A percentile compares a stretch with the other conserved stretches of the same genome.
phyloP scores from a whole-genome alignment of 1,284 basidiomycete genomes.

The Anthracocystis setariae region DNA sequence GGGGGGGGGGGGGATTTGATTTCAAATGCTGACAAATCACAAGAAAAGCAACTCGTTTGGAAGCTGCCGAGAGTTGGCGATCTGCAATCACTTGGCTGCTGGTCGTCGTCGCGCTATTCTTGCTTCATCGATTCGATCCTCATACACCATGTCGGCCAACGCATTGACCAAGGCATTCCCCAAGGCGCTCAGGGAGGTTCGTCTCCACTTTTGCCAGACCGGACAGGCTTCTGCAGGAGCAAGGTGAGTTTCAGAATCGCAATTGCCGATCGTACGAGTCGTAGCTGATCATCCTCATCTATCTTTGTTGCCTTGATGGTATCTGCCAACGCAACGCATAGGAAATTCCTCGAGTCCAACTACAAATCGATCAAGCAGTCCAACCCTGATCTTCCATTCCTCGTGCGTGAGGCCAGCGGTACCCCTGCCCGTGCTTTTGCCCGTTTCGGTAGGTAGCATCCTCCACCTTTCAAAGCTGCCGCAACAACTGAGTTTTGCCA shows the following conservation, averaged over 20 bases:
- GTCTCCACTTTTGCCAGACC: slow-evolving; percentile 66
- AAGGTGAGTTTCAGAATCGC: slow-evolving; percentile 50
- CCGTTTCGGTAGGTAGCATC: slow-evolving; percentile 61
- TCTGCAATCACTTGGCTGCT: slow-evolving; percentile 2
- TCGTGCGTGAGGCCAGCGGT: slow-evolving; percentile 63
- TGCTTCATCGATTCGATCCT: slow-evolving; percentile 10
- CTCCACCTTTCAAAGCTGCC: no score
- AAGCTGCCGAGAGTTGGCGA: not conserved
- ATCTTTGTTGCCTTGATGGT: not conserved
- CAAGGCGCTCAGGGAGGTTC: slow-evolving; percentile 63
- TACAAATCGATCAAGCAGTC: slow-evolving; percentile 64
- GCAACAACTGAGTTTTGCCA: no score
- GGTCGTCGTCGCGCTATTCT: slow-evolving; percentile 1
- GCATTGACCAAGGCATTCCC: slow-evolving; percentile 60
- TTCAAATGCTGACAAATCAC: slow-evolving; percentile 33
- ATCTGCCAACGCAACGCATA: slow-evolving; percentile 7
- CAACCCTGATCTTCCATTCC: slow-evolving; percentile 65
- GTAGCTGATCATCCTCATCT: slow-evolving; percentile 5
- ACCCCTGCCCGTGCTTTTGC: slow-evolving; percentile 65
- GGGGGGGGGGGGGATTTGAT: no score
- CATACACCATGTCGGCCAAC: slow-evolving; percentile 55
- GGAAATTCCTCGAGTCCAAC: slow-evolving; percentile 63
- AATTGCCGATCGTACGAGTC: not conserved
- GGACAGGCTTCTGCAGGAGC: slow-evolving; percentile 61
- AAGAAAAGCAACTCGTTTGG: not conserved